These are phyloP conservation scores for Yamadazyma trypodendri DNA, from an alignment of 1,139 yeast species.

Conservation along the genomic window DNA sequence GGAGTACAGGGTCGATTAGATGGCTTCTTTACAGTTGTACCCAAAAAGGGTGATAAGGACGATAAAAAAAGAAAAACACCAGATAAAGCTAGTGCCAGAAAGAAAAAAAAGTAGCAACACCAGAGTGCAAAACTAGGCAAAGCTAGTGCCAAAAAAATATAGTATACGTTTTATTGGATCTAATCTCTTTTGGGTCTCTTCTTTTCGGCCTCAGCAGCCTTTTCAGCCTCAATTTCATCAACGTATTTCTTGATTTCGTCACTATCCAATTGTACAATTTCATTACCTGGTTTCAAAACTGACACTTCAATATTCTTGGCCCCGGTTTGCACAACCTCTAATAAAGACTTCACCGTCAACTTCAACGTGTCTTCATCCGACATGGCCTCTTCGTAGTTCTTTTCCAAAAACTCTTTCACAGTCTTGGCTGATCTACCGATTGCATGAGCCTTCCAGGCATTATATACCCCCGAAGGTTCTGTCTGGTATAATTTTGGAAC, in stretches of 20 bases:
- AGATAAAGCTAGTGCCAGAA: conserved; percentile 16
- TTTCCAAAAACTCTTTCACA: conserved; percentile 92
- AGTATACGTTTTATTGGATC: too few relatives aligned
- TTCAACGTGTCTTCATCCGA: conserved; percentile 74
- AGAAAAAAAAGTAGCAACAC: conserved; percentile 5
- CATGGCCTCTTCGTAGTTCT: conserved; percentile 72
- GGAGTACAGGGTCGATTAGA: conserved; percentile 92
- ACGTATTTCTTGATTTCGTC: conserved; percentile 80
- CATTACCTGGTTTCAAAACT: conserved; percentile 69
- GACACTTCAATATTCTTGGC: conserved; percentile 94
- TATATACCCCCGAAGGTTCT: conserved; percentile 96
- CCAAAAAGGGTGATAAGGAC: conserved; percentile 34
- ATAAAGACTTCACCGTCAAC: conserved; percentile 79
- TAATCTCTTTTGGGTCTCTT: conserved; percentile 55
- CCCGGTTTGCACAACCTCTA: conserved; percentile 98
- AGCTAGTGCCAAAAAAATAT: conserved; percentile 12
- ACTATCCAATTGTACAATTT: conserved; percentile 53
- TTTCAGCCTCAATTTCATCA: conserved; percentile 84
- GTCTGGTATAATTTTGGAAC: conserved; percentile 88
- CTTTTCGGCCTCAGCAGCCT: conserved; percentile 86
- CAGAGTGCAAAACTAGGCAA: conserved; percentile 19
- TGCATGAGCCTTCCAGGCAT: conserved; percentile 99
- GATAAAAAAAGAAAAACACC: conserved; percentile 26
- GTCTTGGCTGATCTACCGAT: conserved; percentile 96
- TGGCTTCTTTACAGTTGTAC: conserved; percentile 79